phyloP scores from a whole-genome alignment of 352 stramenopile genomes.

The Plasmopara halstedii region DNA sequence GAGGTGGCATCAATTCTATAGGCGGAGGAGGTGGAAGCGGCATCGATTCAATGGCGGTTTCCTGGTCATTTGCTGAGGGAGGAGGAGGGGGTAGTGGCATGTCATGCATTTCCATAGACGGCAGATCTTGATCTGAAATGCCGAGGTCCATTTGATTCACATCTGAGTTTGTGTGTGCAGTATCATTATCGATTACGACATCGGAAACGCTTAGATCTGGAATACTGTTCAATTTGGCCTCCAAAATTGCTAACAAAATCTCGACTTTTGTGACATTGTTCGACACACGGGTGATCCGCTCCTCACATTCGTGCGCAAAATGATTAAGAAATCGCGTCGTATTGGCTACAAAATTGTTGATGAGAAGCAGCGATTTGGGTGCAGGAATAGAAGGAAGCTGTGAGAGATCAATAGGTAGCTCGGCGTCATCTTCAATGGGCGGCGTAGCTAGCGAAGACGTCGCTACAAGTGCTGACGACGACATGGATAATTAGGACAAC shows the following conservation, averaged over 20 bases:
- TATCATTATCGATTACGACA: constrained; percentile 19
- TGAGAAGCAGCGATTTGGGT: constrained; percentile 68
- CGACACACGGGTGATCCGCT: constrained; percentile 63
- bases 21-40: constrained; percentile 9
- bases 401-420: constrained; percentile 69
- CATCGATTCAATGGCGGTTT: constrained; percentile 11
- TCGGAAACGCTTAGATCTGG: constrained; percentile 69
- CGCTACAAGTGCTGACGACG: constrained; percentile 55
- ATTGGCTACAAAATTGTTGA: constrained; percentile 86
- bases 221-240: constrained; percentile 81
- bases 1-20: constrained; percentile 12
- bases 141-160: constrained; percentile 33
- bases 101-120: constrained; percentile 34
- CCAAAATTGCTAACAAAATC: constrained; percentile 76
- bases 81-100: constrained; percentile 42
- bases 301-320: constrained; percentile 78
- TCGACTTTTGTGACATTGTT: constrained; percentile 74
- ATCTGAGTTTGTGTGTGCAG: constrained; percentile 3
- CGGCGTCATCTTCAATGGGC: constrained; percentile 43
- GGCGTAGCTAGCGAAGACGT: constrained; percentile 2
- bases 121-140: constrained; percentile 63
- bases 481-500: constrained; percentile 18
- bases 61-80: constrained; percentile 22
- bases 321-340: constrained; percentile 83
- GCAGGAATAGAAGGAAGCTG: constrained; percentile 69